These are phyloP conservation scores for Hevea brasiliensis DNA, from an alignment of 345 rosid species.

Conservation along the genomic window DNA sequence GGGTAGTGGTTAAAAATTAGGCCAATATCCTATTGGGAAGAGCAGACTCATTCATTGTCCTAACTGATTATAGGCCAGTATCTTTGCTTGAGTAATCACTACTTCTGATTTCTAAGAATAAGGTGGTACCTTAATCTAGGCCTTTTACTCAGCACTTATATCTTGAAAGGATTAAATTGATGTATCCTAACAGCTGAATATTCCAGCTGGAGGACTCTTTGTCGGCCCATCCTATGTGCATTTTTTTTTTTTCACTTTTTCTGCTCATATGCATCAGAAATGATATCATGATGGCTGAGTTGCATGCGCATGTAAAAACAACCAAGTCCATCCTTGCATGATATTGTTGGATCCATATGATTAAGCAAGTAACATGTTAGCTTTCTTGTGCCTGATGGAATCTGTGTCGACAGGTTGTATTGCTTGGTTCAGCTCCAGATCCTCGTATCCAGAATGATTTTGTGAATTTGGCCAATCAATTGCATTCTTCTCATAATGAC, in stretches of 20 bases:
- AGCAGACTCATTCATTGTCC: background rate
- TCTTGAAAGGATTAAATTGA: background rate
- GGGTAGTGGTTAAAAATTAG: background rate
- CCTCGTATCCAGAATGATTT: conserved; percentile 92
- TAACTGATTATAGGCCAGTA: background rate
- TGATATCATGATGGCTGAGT: background rate
- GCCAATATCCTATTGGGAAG: background rate
- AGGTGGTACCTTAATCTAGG: background rate
- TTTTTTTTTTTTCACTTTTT: background rate
- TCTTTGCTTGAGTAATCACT: background rate
- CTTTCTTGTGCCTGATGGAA: conserved; percentile 12
- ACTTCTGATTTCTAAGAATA: background rate
- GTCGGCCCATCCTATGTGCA: background rate
- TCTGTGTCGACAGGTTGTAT: conserved; percentile 61
- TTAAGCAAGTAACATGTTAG: background rate
- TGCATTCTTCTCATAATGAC: conserved; percentile 65
- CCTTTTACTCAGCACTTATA: background rate
- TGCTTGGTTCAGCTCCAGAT: conserved; percentile 98
- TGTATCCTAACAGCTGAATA: background rate
- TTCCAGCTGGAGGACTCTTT: background rate
- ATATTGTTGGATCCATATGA: background rate
- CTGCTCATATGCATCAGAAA: background rate
- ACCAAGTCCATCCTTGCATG: background rate
- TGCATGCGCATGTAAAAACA: background rate
- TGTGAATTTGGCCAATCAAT: conserved; percentile 68